These are phyloP conservation scores for Xanthoparmelia taractica DNA, from an alignment of 495 filamentous ascomycete genomes.

Conservation along the genomic window DNA sequence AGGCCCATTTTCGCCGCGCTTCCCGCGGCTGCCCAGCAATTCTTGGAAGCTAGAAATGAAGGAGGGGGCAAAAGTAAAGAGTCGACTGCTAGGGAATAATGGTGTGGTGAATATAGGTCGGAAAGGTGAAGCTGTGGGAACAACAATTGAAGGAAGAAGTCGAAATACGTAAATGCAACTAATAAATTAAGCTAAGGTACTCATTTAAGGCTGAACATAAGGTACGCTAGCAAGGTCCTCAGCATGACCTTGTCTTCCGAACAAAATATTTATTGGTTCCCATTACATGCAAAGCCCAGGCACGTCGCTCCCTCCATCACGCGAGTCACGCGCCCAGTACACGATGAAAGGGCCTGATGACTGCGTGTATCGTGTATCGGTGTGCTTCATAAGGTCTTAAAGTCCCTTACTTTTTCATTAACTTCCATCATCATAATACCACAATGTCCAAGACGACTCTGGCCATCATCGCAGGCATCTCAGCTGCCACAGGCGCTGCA, in stretches of 20 bases:
- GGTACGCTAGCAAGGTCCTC: conserved; percentile 14
- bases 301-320: conserved; percentile 15
- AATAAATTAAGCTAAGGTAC: not conserved
- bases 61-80: not conserved
- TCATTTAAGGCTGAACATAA: conserved; percentile 2
- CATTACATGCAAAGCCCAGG: not conserved
- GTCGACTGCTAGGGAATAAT: not conserved
- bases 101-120: not conserved
- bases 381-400: conserved; percentile 3
- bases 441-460: conserved; percentile 79
- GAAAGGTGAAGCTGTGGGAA: not conserved
- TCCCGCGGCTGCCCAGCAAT: conserved; percentile 30
- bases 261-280: conserved; percentile 15
- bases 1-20: conserved; percentile 37
- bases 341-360: conserved; percentile 6
- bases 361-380: conserved; percentile 9
- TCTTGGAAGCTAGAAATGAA: not conserved
- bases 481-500: conserved; percentile 81
- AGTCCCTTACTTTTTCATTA: not conserved
- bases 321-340: conserved; percentile 10
- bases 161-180: not conserved
- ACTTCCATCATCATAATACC: not conserved
- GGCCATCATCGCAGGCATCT: conserved; percentile 79
- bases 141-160: not conserved
- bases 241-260: not conserved